Conservation (phyloP, 2,329 filamentous ascomycete genomes). For the Fusarium metavorans region DNA sequence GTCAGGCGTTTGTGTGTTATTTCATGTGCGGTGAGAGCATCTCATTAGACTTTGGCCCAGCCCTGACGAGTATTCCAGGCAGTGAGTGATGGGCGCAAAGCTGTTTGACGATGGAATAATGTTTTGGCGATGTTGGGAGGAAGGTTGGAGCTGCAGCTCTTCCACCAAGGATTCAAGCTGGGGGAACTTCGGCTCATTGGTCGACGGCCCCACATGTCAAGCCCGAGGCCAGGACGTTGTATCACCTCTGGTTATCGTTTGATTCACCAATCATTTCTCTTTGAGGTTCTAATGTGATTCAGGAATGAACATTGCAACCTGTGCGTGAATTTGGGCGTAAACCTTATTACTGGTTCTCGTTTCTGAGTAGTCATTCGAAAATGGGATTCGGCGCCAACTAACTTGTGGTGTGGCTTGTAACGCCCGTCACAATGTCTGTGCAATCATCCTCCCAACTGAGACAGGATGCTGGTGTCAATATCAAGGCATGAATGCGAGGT, state of each 20-base stretch:
- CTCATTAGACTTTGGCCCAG: not conserved
- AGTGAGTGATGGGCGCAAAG: not conserved
- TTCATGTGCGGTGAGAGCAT: conserved; percentile 2
- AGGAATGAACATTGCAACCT: not conserved
- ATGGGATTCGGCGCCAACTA: not conserved
- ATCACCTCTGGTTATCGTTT: not conserved
- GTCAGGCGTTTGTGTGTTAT: not conserved
- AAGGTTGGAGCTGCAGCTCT: conserved; percentile 10
- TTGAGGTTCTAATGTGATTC: not conserved
- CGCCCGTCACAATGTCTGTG: not conserved
- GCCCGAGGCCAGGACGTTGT: not conserved
- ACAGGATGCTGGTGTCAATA: not conserved
- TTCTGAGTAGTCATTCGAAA: not conserved
- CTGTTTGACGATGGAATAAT: conserved; percentile 4
- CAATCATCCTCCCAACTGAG: not conserved
- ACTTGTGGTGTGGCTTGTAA: not conserved
- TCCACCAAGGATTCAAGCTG: conserved; percentile 1
- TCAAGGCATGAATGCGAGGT: not conserved
- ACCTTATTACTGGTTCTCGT: not conserved
- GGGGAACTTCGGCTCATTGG: conserved; percentile 36
- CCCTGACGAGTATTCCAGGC: not conserved
- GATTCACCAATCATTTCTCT: not conserved
- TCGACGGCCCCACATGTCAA: not conserved
- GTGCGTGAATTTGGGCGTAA: not conserved
- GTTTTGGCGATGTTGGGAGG: conserved; percentile 4